A percentile compares a stretch with the other conserved stretches of the same genome.
Evolutionary conservation across 352 stramenopile genomes (phyloP).

Genomic region (Phytophthora macrochlamydospora): DNA sequence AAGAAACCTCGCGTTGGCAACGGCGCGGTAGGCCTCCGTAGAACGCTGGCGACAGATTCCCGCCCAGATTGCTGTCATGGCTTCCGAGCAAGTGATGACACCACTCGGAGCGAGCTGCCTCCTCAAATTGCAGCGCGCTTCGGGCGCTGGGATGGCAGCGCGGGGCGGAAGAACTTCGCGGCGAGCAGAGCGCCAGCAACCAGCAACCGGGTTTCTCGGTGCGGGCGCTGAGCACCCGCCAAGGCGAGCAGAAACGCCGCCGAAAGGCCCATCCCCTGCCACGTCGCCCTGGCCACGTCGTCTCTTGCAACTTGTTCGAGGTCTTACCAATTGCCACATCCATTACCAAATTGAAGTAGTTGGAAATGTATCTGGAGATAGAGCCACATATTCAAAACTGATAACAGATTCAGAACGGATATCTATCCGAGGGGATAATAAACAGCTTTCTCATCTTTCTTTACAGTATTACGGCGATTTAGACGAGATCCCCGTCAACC

Average conservation of each 20-base stretch:
- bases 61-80: conserved; percentile 15
- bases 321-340: not conserved
- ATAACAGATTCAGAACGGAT: too few relatives aligned
- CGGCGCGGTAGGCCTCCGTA: not conserved
- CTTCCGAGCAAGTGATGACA: conserved; percentile 19
- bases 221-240: not conserved
- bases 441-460: too few relatives aligned
- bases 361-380: too few relatives aligned
- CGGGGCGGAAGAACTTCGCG: not conserved
- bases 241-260: not conserved
- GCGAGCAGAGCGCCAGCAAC: not conserved
- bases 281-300: conserved; percentile 26
- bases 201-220: too few relatives aligned
- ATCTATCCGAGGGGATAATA: too few relatives aligned
- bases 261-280: not conserved
- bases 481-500: not conserved
- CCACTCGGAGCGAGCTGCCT: conserved; percentile 5
- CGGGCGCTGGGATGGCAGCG: not conserved
- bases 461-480: too few relatives aligned
- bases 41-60: conserved; percentile 20
- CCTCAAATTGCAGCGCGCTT: too few relatives aligned
- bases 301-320: not conserved
- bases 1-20: not conserved
- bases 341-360: not conserved
- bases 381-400: too few relatives aligned